Base-by-base conservation (phyloP, 2,329 filamentous ascomycete species). In the Clonostachys rosea region DNA sequence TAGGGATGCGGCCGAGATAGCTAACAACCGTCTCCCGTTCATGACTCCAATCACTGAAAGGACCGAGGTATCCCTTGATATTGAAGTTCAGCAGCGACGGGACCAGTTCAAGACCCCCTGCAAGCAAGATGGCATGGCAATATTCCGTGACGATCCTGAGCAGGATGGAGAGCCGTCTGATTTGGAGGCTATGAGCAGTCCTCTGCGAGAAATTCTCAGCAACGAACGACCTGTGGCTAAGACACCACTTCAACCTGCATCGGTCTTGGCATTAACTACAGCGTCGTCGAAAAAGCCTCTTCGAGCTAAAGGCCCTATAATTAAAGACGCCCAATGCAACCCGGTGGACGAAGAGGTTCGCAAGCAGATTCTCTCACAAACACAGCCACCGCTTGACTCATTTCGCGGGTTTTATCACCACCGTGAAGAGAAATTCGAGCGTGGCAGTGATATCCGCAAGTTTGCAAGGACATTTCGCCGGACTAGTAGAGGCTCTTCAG, bases 1-100 rank as follows among this genome's bases (percentile, higher is more conserved):
- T 75, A 84, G 91, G 60, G 88, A 96, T 65, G 82, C 89, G 60
- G 79, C 72, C 35, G 79, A 91, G 63, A 77, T 86, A 65, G 90
- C 91, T 50, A 95, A 96, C 59, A 96, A 91, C 66, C 86, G 91
- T 47, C 75, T 97, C 10, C 94, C 92, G 4, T 99, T 97, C 64
- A 97, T 99, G 94, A 99, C 94, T 0, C 94, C 94, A 2, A 99
- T 99, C 54, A 92, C 94, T 2, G 94, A 99, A 66, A 85, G 90
- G 57, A 99, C 94, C 0, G 94, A 99, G 66, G 87, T 85, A 11
- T 96, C 91, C 1, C 70, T 97, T 6, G 86, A 86, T 35, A 68
- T 86, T 40, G 78, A 80, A 5, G 83, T 79, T 30, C 76, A 81
- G 45, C 68, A 43, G 13, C 42, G 73, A 73, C 55, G 78, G 79